Conservation (phyloP, 1,139 yeast species). For the Scheffersomyces parashehatae region DNA sequence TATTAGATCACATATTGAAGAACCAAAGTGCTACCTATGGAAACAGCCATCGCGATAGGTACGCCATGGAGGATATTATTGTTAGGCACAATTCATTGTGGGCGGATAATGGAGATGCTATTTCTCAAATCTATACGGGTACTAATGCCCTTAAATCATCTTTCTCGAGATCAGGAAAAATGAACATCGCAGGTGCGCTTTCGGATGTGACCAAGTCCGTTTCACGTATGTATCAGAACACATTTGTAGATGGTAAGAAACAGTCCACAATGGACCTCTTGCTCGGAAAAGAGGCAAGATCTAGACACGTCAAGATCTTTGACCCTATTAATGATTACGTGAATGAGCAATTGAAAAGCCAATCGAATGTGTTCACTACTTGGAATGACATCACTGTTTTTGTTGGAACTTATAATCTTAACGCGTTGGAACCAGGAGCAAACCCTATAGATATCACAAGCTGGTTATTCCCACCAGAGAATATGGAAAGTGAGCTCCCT, state of each 20-base stretch:
- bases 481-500: slow-evolving; percentile 46
- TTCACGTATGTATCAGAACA: slow-evolving; percentile 91
- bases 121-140: slow-evolving; percentile 95
- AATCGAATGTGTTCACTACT: slow-evolving; percentile 60
- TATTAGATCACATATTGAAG: slow-evolving; percentile 64
- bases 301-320: slow-evolving; percentile 67
- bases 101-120: slow-evolving; percentile 99
- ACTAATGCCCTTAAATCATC: slow-evolving; percentile 95
- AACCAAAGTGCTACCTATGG: slow-evolving; percentile 35
- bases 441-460: slow-evolving; percentile 55
- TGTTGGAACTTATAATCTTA: slow-evolving; percentile 86
- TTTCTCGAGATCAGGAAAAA: slow-evolving; percentile 89
- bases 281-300: slow-evolving; percentile 75
- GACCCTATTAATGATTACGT: slow-evolving; percentile 91
- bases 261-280: slow-evolving; percentile 85
- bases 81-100: slow-evolving; percentile 77
- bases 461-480: slow-evolving; percentile 81
- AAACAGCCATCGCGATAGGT: slow-evolving; percentile 21
- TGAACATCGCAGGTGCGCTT: slow-evolving; percentile 94
- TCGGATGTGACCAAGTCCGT: slow-evolving; percentile 97
- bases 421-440: slow-evolving; percentile 61
- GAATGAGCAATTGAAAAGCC: slow-evolving; percentile 53
- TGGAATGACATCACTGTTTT: slow-evolving; percentile 61
- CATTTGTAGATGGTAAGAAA: slow-evolving; percentile 88
- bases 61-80: slow-evolving; percentile 49